phyloP scores from a whole-genome alignment of 73 alveolate genomes.

The Loxodes magnus region DNA sequence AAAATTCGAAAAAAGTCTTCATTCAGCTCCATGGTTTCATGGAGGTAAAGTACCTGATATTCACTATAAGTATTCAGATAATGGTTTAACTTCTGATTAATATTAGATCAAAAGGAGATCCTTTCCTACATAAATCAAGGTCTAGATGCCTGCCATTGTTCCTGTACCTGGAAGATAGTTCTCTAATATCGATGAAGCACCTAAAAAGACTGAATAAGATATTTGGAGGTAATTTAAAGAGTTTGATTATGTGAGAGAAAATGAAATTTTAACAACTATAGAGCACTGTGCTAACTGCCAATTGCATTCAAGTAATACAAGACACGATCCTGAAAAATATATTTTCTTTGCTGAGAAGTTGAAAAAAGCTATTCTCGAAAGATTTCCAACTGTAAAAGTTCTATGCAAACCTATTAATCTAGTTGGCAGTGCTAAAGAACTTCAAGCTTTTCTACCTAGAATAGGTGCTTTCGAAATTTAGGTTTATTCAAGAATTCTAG shows the following conservation, averaged over 20 bases:
- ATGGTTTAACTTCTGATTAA: constrained; percentile 4
- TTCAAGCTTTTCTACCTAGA: too few species aligned
- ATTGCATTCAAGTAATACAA: constrained; percentile 9
- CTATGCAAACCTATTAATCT: constrained; percentile 15
- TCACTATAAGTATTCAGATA: background rate
- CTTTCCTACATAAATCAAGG: background rate
- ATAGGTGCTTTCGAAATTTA: constrained; percentile 34
- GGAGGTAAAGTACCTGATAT: constrained; percentile 12
- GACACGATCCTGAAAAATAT: constrained; percentile 35
- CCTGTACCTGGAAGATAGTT: background rate
- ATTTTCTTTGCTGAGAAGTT: constrained; percentile 15
- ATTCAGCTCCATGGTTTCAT: constrained; percentile 11
- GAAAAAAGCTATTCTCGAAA: constrained; percentile 17
- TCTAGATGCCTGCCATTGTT: background rate
- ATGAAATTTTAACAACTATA: constrained; percentile 17
- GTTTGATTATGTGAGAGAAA: constrained; percentile 3
- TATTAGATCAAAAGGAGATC: constrained; percentile 4
- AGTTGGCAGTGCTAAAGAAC: constrained; percentile 2
- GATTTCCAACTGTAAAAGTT: constrained; percentile 21
- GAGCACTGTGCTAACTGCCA: constrained; percentile 29
- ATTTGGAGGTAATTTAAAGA: background rate
- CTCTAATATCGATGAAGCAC: constrained; percentile 2
- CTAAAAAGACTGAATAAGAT: background rate
- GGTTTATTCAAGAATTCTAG: background rate
- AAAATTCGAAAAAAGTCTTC: background rate